phyloP scores from a whole-genome alignment of 2,329 filamentous ascomycete genomes.

The Fusarium drepaniforme region DNA sequence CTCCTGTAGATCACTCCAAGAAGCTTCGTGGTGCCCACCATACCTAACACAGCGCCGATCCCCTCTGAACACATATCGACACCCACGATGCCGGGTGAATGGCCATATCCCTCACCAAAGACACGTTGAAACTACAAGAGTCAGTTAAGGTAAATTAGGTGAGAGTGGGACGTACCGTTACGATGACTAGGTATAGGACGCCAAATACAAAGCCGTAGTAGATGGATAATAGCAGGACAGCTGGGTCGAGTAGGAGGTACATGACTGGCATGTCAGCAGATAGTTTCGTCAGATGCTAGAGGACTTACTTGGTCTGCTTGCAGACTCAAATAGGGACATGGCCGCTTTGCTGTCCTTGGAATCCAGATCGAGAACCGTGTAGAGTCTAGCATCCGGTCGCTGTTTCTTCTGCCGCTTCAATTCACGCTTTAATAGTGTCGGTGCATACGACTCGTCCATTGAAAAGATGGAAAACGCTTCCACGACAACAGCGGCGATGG shows the following conservation, averaged over 20 bases:
- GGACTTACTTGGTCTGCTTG: background rate
- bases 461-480: background rate
- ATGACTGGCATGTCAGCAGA: background rate
- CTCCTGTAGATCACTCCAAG: background rate
- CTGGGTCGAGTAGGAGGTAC: background rate
- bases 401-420: background rate
- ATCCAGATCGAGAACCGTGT: background rate
- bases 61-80: background rate
- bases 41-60: background rate
- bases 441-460: background rate
- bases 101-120: background rate
- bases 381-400: background rate
- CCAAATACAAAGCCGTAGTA: background rate
- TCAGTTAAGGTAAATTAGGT: background rate
- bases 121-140: background rate
- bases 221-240: background rate
- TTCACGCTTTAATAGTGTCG: background rate
- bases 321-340: background rate
- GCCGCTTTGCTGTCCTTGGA: background rate
- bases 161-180: background rate
- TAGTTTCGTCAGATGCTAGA: background rate
- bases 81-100: background rate
- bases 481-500: background rate
- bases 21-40: background rate
- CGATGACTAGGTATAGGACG: background rate